These are phyloP conservation scores for Cordyceps tenuipes DNA, from an alignment of 2,329 filamentous ascomycete species.

Conservation along the genomic window DNA sequence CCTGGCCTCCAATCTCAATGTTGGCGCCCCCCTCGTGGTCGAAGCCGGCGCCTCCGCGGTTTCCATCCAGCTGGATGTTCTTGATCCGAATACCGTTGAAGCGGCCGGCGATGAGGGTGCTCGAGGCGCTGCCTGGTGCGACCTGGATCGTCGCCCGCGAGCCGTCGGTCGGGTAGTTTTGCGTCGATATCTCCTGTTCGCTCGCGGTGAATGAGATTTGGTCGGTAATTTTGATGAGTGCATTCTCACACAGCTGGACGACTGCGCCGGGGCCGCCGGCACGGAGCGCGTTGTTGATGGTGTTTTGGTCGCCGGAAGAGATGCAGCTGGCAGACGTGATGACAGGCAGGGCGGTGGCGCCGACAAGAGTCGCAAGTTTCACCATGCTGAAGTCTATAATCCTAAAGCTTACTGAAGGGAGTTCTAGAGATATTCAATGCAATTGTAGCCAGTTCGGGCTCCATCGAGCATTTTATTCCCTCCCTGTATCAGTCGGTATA, in stretches of 20 bases:
- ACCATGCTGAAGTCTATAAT: neutral
- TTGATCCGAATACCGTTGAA: constrained; percentile 17
- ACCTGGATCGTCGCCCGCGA: constrained; percentile 18
- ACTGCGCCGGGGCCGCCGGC: constrained; percentile 15
- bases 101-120: constrained; percentile 16
- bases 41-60: constrained; percentile 17
- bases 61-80: constrained; percentile 21
- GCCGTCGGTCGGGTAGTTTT: constrained; percentile 18
- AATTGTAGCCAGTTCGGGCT: neutral
- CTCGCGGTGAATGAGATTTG: constrained; percentile 18
- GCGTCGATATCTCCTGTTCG: constrained; percentile 20
- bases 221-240: constrained; percentile 14
- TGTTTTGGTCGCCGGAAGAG: constrained; percentile 15
- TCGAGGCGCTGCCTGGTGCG: constrained; percentile 16
- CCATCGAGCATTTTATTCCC: neutral
- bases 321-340: constrained; percentile 14
- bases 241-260: constrained; percentile 17
- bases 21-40: constrained; percentile 17
- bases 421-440: neutral
- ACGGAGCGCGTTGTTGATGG: constrained; percentile 15
- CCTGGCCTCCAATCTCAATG: constrained; percentile 20
- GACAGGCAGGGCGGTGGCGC: neutral
- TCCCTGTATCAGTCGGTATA: neutral
- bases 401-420: neutral
- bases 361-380: neutral